phyloP scores from a whole-genome alignment of 1,284 basidiomycete genomes.

The Moniliella sp. region DNA sequence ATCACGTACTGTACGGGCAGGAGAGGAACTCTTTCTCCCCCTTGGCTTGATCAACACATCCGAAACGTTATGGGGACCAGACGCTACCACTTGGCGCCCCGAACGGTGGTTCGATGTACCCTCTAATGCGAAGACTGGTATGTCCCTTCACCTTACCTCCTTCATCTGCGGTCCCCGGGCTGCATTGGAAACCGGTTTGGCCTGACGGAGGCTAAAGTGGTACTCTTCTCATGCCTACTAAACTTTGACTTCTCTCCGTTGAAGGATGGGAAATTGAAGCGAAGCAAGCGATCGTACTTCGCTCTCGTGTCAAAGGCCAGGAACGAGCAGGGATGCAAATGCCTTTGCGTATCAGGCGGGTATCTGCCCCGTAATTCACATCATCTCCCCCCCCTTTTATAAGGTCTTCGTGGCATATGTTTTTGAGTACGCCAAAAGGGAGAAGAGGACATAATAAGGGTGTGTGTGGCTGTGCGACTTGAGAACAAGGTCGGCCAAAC shows the following conservation, averaged over 20 bases:
- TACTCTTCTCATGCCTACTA: conserved; percentile 7
- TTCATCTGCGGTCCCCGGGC: conserved; percentile 13
- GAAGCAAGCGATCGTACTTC: conserved; percentile 10
- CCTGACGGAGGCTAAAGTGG: conserved; percentile 11
- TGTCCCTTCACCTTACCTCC: conserved; percentile 9
- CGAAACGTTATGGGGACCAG: conserved; percentile 13
- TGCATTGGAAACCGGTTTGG: conserved; percentile 16
- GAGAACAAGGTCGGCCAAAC: too few relatives aligned
- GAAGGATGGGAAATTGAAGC: conserved; percentile 5
- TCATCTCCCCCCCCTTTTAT: too few relatives aligned
- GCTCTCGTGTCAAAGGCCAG: conserved; percentile 6
- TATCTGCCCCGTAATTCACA: too few relatives aligned
- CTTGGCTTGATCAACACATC: conserved; percentile 16
- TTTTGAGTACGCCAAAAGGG: too few relatives aligned
- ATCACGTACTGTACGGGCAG: conserved; percentile 12
- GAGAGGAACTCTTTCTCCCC: conserved; percentile 13
- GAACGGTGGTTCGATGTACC: conserved; percentile 21
- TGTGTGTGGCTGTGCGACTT: too few relatives aligned
- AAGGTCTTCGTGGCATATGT: too few relatives aligned
- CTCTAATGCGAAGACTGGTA: conserved; percentile 5
- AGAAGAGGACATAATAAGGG: too few relatives aligned
- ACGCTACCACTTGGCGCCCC: conserved; percentile 17
- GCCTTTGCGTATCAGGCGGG: conserved; percentile 7
- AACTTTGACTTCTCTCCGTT: conserved; percentile 7
- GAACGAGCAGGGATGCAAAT: conserved; percentile 4